Conservation (phyloP, 2,329 filamentous ascomycete species). For the Hypoxylon sp. region DNA sequence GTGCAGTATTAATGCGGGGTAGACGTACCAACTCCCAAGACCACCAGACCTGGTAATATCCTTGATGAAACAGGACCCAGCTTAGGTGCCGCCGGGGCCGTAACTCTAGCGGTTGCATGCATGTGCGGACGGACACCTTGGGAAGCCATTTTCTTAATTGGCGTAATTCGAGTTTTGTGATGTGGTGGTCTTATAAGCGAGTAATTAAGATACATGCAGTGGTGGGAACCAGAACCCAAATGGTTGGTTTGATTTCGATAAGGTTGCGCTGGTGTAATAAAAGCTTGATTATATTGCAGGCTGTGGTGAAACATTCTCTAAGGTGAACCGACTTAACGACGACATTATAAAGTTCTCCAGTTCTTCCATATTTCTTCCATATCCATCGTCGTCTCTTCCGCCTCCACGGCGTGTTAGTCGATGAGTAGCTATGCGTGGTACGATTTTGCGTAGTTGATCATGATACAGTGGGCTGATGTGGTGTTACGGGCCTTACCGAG, state of each 20-base stretch:
- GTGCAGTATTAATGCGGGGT: background rate
- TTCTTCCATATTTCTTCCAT: constrained; percentile 27
- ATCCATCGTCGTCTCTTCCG: constrained; percentile 21
- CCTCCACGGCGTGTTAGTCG: constrained; percentile 35
- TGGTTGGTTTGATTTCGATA: constrained; percentile 24
- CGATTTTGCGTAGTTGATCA: constrained; percentile 39
- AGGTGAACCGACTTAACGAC: constrained; percentile 21
- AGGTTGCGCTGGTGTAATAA: constrained; percentile 37
- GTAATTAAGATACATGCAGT: constrained; percentile 41
- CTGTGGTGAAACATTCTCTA: constrained; percentile 43
- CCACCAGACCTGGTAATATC: constrained; percentile 41
- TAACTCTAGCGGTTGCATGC: constrained; percentile 44
- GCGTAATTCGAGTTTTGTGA: constrained; percentile 20
- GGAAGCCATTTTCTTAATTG: constrained; percentile 40
- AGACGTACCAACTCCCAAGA: constrained; percentile 40
- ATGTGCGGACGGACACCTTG: constrained; percentile 47
- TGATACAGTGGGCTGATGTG: constrained; percentile 45
- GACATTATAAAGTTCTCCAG: constrained; percentile 42
- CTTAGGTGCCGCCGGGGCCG: constrained; percentile 36
- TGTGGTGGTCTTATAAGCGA: constrained; percentile 33
- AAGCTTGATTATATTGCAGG: constrained; percentile 42
- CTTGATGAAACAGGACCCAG: constrained; percentile 44
- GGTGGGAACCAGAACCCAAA: constrained; percentile 14
- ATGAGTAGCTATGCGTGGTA: constrained; percentile 28
- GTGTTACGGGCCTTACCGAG: constrained; percentile 40